These are phyloP conservation scores for Kodamaea ohmeri DNA, from an alignment of 1,139 yeast genomes.

Conservation along the genomic window DNA sequence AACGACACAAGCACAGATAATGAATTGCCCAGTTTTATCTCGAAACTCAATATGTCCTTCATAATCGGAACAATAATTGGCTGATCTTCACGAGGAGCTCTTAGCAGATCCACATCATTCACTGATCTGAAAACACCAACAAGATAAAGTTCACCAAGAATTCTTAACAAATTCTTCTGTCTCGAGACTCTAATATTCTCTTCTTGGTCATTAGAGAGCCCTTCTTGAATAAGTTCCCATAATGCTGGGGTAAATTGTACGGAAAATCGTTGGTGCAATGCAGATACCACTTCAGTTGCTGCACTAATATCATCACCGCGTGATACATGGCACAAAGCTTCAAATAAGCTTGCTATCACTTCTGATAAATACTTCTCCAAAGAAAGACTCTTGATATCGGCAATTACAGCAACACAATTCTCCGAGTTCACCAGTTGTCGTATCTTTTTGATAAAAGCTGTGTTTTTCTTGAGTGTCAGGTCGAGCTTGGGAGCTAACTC, in stretches of 20 bases:
- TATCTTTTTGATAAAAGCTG: slow-evolving; percentile 74
- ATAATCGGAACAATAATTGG: slow-evolving; percentile 49
- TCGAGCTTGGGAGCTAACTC: slow-evolving; percentile 48
- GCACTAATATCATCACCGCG: slow-evolving; percentile 62
- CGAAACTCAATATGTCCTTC: slow-evolving; percentile 53
- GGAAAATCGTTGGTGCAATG: slow-evolving; percentile 74
- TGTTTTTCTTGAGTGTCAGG: slow-evolving; percentile 78
- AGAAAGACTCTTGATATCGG: slow-evolving; percentile 62
- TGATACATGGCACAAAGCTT: slow-evolving; percentile 55
- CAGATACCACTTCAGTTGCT: slow-evolving; percentile 66
- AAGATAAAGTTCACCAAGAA: slow-evolving; percentile 61
- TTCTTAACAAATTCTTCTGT: slow-evolving; percentile 50
- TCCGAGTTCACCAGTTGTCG: slow-evolving; percentile 56
- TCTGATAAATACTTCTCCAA: slow-evolving; percentile 79
- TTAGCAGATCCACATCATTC: slow-evolving; percentile 25
- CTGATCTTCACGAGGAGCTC: slow-evolving; percentile 21
- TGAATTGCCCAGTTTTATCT: slow-evolving; percentile 47
- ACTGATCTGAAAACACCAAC: slow-evolving; percentile 54
- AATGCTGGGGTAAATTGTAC: slow-evolving; percentile 51
- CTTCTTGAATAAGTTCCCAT: slow-evolving; percentile 43
- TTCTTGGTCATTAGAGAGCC: slow-evolving; percentile 39
- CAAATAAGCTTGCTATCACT: slow-evolving; percentile 59
- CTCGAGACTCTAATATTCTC: slow-evolving; percentile 39
- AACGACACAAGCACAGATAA: slow-evolving; percentile 26
- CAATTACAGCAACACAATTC: slow-evolving; percentile 41